Evolutionary conservation across 306 rosid species (phyloP), one percentile per base, ranked within the genome.

Genomic region (Heteromeles arbutifolia): DNA sequence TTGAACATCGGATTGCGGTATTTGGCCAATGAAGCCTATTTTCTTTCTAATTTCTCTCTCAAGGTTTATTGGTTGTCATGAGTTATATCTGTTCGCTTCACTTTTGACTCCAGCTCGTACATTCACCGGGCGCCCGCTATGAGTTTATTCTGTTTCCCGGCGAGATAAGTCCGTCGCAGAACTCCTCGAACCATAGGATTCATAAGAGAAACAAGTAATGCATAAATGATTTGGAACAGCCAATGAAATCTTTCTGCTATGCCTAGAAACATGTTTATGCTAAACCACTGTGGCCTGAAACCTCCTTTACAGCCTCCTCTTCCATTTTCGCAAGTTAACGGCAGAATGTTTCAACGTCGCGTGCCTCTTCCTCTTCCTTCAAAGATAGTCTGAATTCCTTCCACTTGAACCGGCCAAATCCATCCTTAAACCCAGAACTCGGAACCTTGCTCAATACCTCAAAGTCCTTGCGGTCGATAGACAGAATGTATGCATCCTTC

Each of bases 391-490:
- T 88, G 72, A 85, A 90, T 39, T 89, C 93, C 74, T 82, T 92
- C 98, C 98, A 90, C 67, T 84, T 87, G 83, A 78, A 84, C 14
- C 85, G 76, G 59, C 84, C 84, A 41, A 74, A 15, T 1, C 90
- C 91, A 39, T 82, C 93, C 82, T 87, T 88, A 70, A 52, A 64
- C 58, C 59, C 77, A 6, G 90, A 81, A 79, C 81, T 41, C 0
- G 85, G 61, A 62, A 88, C 87, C 82, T 84, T 95, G 70, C 90
- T 94, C 70, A 92, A 76, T 59, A 92, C 87, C 32, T 86, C 83
- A 8, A 95, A 92, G n/a, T 97, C 97, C 89, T 86, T 92, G 61
- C 85, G 85, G 78, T 95, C 98, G 24, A 92, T 62, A 0, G 96
- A 89, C 45, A 86, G 28, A 66, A 92, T 59, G 56, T 75, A 89